Evolutionary conservation across 2,329 filamentous ascomycete genomes (phyloP), one percentile per base, ranked within the genome.

Genomic region (Penicillium sclerotigenum): DNA sequence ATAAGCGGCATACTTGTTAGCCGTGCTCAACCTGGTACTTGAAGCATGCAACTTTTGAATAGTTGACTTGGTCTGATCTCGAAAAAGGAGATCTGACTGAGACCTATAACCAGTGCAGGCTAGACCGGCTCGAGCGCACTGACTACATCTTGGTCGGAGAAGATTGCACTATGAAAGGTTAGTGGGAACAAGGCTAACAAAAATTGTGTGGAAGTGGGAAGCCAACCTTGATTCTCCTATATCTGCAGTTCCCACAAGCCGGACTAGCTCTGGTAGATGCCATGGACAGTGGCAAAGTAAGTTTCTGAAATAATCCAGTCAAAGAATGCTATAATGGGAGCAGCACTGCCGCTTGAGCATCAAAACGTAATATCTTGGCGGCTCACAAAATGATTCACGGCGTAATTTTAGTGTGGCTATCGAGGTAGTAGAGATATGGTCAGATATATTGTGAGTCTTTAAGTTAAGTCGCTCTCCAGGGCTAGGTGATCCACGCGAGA

Each of bases 71-170:
- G 49, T 52, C 31, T 52, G 49, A 28, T 52, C 49, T 28, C 40
- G 49, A 34, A 52, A 52, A 13, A 52, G 29, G 10, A 52, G n/a
- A 14, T 52, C 49, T 16, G 49, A 46, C 31, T 34, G 49, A 18
- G 49, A 46, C n/a, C 49, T 52, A 36, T 52, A 52, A 9, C 49
- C 49, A n/a, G 29, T 11, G 13, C 49, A 52, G 10, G 6, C 41
- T 34, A 52, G 40, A 10, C 49, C 40, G 5, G 49, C 49, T 52
- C 49, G 49, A 28, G 40, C 49, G 40, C 49, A 52, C 22, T 52
- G 49, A 5, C 49, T 52, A 10, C 49, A 52, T 46, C 22, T 34
- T 45, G 49, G 49, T n/a, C 24, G 18, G 40, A 52, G 49, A 6
- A 52, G 20, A 34, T 45, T 52, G 22, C 49, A 52, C 40, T 52